phyloP scores from a whole-genome alignment of 2,329 filamentous ascomycete species.

The Talaromyces sp. region DNA sequence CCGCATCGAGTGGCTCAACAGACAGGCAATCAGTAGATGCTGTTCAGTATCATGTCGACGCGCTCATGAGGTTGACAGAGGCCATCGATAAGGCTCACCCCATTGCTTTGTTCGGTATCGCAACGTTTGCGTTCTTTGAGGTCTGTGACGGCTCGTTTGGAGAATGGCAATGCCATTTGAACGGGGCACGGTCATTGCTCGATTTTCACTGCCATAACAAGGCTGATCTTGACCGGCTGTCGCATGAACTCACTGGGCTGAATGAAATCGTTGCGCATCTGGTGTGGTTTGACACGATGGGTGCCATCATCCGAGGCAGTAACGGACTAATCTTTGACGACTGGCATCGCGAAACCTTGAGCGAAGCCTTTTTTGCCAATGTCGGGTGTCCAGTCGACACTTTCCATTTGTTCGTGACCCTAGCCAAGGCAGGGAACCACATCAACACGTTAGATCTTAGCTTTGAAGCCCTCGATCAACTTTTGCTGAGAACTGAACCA shows the following conservation, averaged over 20 bases:
- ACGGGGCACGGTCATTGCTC: constrained; percentile 43
- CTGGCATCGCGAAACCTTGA: constrained; percentile 42
- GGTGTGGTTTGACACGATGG: constrained; percentile 45
- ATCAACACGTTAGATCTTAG: constrained; percentile 13
- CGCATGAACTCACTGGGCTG: constrained; percentile 36
- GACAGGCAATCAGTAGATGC: constrained; percentile 20
- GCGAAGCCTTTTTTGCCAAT: constrained; percentile 36
- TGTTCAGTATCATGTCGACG: constrained; percentile 34
- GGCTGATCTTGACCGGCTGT: constrained; percentile 36
- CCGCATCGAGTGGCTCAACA: constrained; percentile 21
- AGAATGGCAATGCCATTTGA: constrained; percentile 38
- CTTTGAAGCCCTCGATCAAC: constrained; percentile 20
- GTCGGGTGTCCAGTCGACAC: constrained; percentile 43
- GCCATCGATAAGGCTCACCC: constrained; percentile 44
- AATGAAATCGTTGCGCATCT: constrained; percentile 42
- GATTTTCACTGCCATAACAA: constrained; percentile 42
- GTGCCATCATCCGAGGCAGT: constrained; percentile 29
- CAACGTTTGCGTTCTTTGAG: constrained; percentile 47
- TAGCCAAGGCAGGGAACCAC: constrained; percentile 30
- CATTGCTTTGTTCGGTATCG: constrained; percentile 46
- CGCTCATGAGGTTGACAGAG: constrained; percentile 40
- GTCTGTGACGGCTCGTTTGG: constrained; percentile 47
- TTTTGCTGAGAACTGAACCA: constrained; percentile 22
- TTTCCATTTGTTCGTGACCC: constrained; percentile 37
- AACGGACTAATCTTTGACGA: constrained; percentile 39